Evolutionary conservation across 768 basidiomycete species (phyloP), one percentile per base, ranked within the genome.

Genomic region (Dacryopinax primogenitus): DNA sequence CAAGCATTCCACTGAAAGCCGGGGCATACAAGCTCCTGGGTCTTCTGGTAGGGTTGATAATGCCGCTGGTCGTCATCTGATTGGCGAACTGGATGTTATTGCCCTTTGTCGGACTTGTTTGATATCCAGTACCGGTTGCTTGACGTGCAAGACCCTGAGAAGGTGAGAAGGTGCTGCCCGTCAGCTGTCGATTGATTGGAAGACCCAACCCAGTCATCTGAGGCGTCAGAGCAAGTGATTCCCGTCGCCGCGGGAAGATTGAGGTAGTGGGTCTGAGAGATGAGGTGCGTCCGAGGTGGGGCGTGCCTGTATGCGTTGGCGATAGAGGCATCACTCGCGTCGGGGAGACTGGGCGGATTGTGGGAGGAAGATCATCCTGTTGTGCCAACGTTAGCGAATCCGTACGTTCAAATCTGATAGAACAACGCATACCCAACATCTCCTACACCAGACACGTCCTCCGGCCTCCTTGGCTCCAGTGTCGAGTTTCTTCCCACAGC

Each of bases 401-500:
- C 26, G 6, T 21, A 58, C 58, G 16, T 44, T 35, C 41, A 11
- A 35, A n/a, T 63, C 37, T 11, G 34, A 28, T 12, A 18, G 33
- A 45, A 47, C 39, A 64, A 64, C 34, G 76, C 84, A 76, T 68
- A 91, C 90, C 71, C 85, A 77, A 73, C 90, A 92, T 74, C 90
- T 89, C 69, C 88, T 80, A 74, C 90, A 92, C 87, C 88, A 92
- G 32, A 90, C 82, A 13, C 82, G 81, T 0, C 86, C 82, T 11
- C 74, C 76, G 70, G 86, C 88, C 33, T 77, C 80, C 75, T 87
- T 91, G 13, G 90, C 90, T 28, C 85, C 88, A 68, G 88, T 89
- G 71, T 92, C 90, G 15, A 92, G 74, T 68, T 80, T 84, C 77
- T 92, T 92, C 11, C 88, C 86, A 69, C 90, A 92, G 9, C 90